Evolutionary conservation across 768 basidiomycete genomes (phyloP), one percentile per base, ranked within the genome.

Genomic region (Mycena pura): DNA sequence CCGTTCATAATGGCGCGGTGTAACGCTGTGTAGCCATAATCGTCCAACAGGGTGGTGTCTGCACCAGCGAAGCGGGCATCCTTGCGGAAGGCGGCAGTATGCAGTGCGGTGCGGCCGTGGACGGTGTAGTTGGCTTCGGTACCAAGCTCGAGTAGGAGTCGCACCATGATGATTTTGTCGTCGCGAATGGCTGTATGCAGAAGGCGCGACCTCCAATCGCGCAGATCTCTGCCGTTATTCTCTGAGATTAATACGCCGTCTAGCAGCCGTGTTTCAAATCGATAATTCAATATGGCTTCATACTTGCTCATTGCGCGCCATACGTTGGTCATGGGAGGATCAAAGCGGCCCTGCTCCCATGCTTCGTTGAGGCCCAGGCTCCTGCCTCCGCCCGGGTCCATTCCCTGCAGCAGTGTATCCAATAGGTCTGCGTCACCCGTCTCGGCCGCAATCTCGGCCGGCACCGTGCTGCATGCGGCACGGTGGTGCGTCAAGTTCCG

Each of bases 111-210:
- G 45, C 61, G 39, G 19, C 47, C 61, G n/a, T 41, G 21, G 15
- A 48, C 27, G 9, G 38, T 29, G 40, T 48, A 34, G 38, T 49
- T 46, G 46, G 54, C 21, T 15, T 62, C 61, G 10, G 61, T 47
- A 48, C 61, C 61, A 48, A 62, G 61, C 34, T 62, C 61, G 21
- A 62, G 29, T 9, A 62, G 61, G 6, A 62, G 54, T 19, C 14
- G 47, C 46, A 50, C 61, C 31, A 62, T 62, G 24, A 57, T 19
- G 2, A 48, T 48, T 32, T 62, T 62, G 32, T 55, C 47, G 25
- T 62, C 61, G 21, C 61, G 53, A 49, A 62, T 62, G 22, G 61
- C 61, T 10, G 38, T 47, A 43, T 62, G 61, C 38, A 62, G 54
- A 5, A 62, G 55, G 19, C 48, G 45, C 25, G 53, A 62, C 40